These are phyloP conservation scores for Bryum argenteum DNA, from an alignment of 225 moss, liverwort and hornwort species.

Conservation along the genomic window DNA sequence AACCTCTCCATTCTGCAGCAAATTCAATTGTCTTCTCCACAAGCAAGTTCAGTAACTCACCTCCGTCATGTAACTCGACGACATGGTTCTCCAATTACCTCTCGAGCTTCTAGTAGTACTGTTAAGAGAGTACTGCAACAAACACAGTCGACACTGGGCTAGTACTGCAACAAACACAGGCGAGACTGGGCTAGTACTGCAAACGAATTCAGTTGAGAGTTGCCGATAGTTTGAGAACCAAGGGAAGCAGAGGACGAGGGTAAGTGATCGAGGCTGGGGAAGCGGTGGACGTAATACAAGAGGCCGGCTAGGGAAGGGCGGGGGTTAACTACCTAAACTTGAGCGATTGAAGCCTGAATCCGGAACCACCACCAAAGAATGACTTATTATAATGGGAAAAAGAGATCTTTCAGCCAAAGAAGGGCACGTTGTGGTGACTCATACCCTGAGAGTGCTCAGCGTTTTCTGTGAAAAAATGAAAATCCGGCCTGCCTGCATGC, in stretches of 20 bases:
- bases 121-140: too few relatives aligned
- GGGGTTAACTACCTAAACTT: not conserved
- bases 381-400: not conserved
- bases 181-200: too few relatives aligned
- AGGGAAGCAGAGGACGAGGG: too few relatives aligned
- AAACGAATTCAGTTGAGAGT: too few relatives aligned
- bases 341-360: slow-evolving; percentile 22
- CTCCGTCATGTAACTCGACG: slow-evolving; percentile 51
- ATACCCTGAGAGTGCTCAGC: not conserved
- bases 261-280: not conserved
- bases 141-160: too few relatives aligned
- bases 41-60: slow-evolving; percentile 22
- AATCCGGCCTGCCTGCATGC: too few relatives aligned
- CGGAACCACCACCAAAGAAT: slow-evolving; percentile 5
- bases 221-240: too few relatives aligned
- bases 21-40: too few relatives aligned
- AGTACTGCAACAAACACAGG: too few relatives aligned
- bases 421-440: slow-evolving; percentile 29
- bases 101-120: not conserved
- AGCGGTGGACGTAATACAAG: not conserved
- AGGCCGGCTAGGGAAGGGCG: not conserved
- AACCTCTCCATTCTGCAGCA: not conserved
- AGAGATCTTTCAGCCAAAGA: slow-evolving; percentile 20
- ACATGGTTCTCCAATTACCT: slow-evolving; percentile 25
- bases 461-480: not conserved